Evolutionary conservation across 495 filamentous ascomycete genomes (phyloP).

Genomic region (Hyaloscypha hepaticicola): DNA sequence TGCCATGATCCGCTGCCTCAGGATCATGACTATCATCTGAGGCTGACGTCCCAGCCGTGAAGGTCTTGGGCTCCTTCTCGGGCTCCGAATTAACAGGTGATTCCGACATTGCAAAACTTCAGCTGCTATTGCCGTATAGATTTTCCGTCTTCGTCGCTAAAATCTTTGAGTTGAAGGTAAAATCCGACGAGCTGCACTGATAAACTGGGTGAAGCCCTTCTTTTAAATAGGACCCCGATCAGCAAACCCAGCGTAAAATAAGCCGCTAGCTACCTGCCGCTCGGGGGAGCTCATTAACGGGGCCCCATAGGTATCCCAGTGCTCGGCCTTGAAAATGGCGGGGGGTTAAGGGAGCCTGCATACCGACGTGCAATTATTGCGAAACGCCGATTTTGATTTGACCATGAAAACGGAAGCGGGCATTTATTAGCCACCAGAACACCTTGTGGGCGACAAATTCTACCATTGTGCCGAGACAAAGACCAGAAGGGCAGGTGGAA

Average conservation of each 20-base stretch:
- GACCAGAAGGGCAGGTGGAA: neutral
- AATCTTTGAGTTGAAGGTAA: neutral
- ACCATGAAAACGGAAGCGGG: neutral
- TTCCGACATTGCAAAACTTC: neutral
- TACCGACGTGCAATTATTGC: neutral
- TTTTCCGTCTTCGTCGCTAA: neutral
- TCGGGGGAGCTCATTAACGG: neutral
- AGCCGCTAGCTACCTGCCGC: neutral
- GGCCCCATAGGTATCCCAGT: no score
- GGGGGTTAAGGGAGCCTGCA: neutral
- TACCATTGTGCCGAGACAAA: neutral
- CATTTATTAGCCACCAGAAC: no score
- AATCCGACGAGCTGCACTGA: neutral
- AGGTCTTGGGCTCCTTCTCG: neutral
- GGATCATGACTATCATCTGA: neutral
- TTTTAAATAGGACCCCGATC: neutral
- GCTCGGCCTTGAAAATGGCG: neutral
- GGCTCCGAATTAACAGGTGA: neutral
- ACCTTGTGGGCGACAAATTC: no score
- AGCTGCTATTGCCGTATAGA: neutral
- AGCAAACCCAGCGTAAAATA: neutral
- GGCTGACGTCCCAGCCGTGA: no score
- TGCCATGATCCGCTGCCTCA: conserved; percentile 12
- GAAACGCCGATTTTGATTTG: neutral
- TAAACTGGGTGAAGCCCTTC: neutral